A percentile compares a stretch with the other conserved stretches of the same genome.
Evolutionary conservation across 2,329 filamentous ascomycete species (phyloP).

Genomic region (Cytospora piceae): DNA sequence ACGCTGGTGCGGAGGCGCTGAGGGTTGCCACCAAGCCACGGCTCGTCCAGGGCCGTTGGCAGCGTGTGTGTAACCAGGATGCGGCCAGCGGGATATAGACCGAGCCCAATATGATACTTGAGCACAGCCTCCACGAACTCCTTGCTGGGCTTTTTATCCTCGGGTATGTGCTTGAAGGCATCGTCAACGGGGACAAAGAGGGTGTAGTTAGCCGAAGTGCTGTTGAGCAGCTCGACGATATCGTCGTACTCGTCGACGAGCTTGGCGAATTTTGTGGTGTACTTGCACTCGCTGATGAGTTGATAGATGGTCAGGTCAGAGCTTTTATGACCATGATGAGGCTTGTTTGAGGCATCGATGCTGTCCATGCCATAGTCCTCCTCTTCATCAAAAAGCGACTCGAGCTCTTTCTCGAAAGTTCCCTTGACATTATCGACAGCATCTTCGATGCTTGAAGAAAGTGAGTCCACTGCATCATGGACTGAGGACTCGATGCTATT

Average conservation of each 20-base stretch:
- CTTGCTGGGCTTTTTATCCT: constrained; percentile 65
- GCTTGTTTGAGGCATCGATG: constrained; percentile 15
- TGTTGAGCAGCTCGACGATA: constrained; percentile 74
- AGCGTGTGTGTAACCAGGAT: constrained; percentile 76
- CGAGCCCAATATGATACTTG: constrained; percentile 74
- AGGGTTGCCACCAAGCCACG: constrained; percentile 63
- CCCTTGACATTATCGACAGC: constrained; percentile 28
- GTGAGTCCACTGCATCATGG: constrained; percentile 27
- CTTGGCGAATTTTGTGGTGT: constrained; percentile 76
- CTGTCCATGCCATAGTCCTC: constrained; percentile 13
- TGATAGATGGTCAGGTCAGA: constrained; percentile 78
- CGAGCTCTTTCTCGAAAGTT: constrained; percentile 30
- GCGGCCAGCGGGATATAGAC: constrained; percentile 66
- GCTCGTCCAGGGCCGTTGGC: constrained; percentile 66
- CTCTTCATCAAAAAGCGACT: constrained; percentile 41
- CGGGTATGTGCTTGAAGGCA: constrained; percentile 69
- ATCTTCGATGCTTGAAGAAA: constrained; percentile 27
- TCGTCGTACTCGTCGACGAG: constrained; percentile 75
- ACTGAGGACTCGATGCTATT: constrained; percentile 24
- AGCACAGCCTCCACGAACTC: constrained; percentile 71
- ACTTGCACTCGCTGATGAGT: constrained; percentile 73
- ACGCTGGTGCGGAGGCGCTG: constrained; percentile 76
- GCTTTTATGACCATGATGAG: constrained; percentile 38
- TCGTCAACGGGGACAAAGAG: constrained; percentile 79
- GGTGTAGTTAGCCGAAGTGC: constrained; percentile 74